These are phyloP conservation scores for Galerina sulciceps DNA, from an alignment of 768 basidiomycete species.

Conservation along the genomic window DNA sequence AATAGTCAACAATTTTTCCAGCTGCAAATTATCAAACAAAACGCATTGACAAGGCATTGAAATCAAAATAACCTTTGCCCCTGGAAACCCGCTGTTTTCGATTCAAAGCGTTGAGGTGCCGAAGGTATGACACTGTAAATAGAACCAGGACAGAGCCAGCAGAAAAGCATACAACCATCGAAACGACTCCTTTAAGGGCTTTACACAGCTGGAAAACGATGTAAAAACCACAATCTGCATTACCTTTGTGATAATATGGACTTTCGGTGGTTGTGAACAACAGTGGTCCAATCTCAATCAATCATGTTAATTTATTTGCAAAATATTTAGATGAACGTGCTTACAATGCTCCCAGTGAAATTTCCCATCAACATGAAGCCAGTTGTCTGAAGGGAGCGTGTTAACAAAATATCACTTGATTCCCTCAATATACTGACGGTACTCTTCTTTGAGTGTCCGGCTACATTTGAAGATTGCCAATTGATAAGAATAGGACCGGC, in stretches of 20 bases:
- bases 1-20: slow-evolving; percentile 23
- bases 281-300: slow-evolving; percentile 14
- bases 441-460: slow-evolving; percentile 28
- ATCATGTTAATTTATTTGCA: too few relatives aligned
- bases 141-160: neutral
- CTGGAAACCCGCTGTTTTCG: slow-evolving; percentile 9
- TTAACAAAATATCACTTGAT: too few relatives aligned
- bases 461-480: slow-evolving; percentile 40
- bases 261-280: slow-evolving; percentile 14
- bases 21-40: neutral
- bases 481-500: too few relatives aligned
- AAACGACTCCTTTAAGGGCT: slow-evolving; percentile 7
- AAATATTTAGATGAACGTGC: neutral
- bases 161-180: slow-evolving; percentile 14
- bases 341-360: slow-evolving; percentile 9
- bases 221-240: too few relatives aligned
- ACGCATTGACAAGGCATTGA: neutral
- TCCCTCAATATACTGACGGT: slow-evolving; percentile 3
- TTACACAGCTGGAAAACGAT: neutral
- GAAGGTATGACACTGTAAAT: slow-evolving; percentile 9
- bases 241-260: slow-evolving; percentile 22
- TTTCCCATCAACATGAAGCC: slow-evolving; percentile 12
- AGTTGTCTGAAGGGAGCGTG: neutral
- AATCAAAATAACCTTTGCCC: slow-evolving; percentile 16
- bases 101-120: slow-evolving; percentile 16